A percentile compares a stretch with the other conserved stretches of the same genome.
Evolutionary conservation across 2,329 filamentous ascomycete genomes (phyloP).

Genomic region (Lecanicillium sp.): DNA sequence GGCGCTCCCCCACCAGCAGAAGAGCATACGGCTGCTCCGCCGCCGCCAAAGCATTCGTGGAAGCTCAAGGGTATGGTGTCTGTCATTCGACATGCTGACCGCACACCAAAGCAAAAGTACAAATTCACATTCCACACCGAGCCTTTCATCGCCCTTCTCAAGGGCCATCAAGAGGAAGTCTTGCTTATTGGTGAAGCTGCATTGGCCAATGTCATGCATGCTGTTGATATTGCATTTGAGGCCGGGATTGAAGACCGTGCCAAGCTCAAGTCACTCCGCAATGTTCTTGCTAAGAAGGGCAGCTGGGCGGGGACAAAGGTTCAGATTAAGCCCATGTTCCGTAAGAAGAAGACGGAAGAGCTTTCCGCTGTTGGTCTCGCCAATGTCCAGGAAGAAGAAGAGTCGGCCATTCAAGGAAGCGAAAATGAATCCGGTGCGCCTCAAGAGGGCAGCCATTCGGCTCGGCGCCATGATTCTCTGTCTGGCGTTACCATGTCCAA

Average conservation of each 20-base stretch:
- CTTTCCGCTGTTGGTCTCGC: constrained; percentile 28
- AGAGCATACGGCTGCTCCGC: constrained; percentile 46
- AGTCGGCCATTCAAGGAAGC: constrained; percentile 14
- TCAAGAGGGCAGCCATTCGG: constrained; percentile 22
- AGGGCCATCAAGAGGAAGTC: constrained; percentile 93
- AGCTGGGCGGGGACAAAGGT: constrained; percentile 94
- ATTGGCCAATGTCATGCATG: constrained; percentile 78
- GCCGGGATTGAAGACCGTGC: constrained; percentile 74
- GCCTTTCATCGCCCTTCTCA: constrained; percentile 89
- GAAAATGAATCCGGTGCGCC: constrained; percentile 15
- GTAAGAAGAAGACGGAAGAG: constrained; percentile 69
- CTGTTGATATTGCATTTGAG: constrained; percentile 71
- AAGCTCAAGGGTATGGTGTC: constrained; percentile 97
- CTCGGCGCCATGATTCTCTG: constrained; percentile 71
- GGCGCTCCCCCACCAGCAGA: constrained; percentile 13
- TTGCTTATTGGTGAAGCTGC: constrained; percentile 87
- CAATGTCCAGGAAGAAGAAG: constrained; percentile 19
- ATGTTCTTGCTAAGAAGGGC: constrained; percentile 86
- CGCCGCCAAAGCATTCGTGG: constrained; percentile 85
- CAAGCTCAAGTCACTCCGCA: constrained; percentile 79
- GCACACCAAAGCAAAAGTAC: constrained; percentile 98
- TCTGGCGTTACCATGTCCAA: constrained; percentile 88
- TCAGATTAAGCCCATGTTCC: constrained; percentile 98
- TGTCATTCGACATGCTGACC: constrained; percentile 91
- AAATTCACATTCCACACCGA: constrained; percentile 98